Conservation (phyloP, 371 early-diverging fungal genomes). For the Apophysomyces variabilis region DNA sequence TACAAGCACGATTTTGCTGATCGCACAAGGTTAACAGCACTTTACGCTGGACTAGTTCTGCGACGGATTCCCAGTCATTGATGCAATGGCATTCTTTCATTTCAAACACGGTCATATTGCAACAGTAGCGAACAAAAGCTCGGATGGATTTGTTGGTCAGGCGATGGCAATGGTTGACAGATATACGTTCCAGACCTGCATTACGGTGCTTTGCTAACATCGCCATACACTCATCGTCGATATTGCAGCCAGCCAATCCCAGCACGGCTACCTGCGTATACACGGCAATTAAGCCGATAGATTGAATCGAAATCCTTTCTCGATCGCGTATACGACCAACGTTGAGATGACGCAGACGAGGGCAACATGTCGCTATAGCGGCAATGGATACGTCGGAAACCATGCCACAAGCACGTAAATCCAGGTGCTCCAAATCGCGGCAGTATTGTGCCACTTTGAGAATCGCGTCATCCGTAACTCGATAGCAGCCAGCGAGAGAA, state of each 20-base stretch:
- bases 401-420: constrained; percentile 61
- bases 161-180: constrained; percentile 61
- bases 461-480: constrained; percentile 57
- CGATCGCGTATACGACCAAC: constrained; percentile 62
- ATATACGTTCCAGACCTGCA: constrained; percentile 54
- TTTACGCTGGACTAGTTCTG: constrained; percentile 40
- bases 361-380: constrained; percentile 51
- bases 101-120: constrained; percentile 60
- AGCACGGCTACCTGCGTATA: constrained; percentile 55
- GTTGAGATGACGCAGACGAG: constrained; percentile 54
- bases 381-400: constrained; percentile 56
- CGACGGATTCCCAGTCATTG: constrained; percentile 48
- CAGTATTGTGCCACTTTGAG: constrained; percentile 46
- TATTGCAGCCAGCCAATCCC: constrained; percentile 63
- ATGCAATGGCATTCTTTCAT: constrained; percentile 62
- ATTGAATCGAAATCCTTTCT: constrained; percentile 51
- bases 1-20: constrained; percentile 46
- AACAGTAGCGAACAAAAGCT: constrained; percentile 51
- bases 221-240: constrained; percentile 61
- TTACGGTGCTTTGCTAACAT: constrained; percentile 53
- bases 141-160: constrained; percentile 56
- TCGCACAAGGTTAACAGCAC: constrained; percentile 52
- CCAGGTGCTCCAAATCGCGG: constrained; percentile 52
- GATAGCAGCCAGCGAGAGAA: constrained; percentile 61
- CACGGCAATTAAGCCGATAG: constrained; percentile 57